Evolutionary conservation across 1,284 basidiomycete genomes (phyloP).

Genomic region (Exsudoporus floridanus): DNA sequence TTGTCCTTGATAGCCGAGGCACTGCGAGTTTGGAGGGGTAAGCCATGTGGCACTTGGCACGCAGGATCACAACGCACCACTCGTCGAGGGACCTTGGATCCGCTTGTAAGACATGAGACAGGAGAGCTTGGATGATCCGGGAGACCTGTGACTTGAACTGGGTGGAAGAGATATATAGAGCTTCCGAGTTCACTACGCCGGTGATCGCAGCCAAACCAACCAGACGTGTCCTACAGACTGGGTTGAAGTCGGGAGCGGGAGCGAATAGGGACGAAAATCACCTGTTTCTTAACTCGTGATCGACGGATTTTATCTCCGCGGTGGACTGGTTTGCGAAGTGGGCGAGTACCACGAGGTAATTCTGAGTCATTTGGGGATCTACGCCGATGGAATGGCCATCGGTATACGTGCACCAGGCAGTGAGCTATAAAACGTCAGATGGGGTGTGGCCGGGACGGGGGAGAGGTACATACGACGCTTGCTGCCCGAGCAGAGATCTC

Average conservation of each 20-base stretch:
- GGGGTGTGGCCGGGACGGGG: background rate
- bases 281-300: conserved; percentile 72
- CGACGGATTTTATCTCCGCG: conserved; percentile 45
- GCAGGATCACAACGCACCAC: conserved; percentile 47
- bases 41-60: background rate
- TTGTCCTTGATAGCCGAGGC: conserved; percentile 62
- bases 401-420: conserved; percentile 90
- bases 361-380: conserved; percentile 66
- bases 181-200: conserved; percentile 83
- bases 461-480: conserved; percentile 60
- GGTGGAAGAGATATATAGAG: conserved; percentile 73
- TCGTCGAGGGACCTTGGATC: conserved; percentile 61
- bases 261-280: conserved; percentile 24
- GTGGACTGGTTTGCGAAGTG: conserved; percentile 68
- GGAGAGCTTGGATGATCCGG: conserved; percentile 72
- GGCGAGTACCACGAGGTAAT: conserved; percentile 70
- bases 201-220: conserved; percentile 85
- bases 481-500: conserved; percentile 86
- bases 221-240: conserved; percentile 64
- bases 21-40: conserved; percentile 37
- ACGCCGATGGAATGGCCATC: conserved; percentile 80
- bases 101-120: conserved; percentile 69
- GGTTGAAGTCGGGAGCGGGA: background rate
- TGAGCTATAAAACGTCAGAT: conserved; percentile 56
- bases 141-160: conserved; percentile 77